A percentile compares a stretch with the other conserved stretches of the same genome.
Conservation (phyloP, 2,329 filamentous ascomycete genomes). For the Xylaria sp. region DNA sequence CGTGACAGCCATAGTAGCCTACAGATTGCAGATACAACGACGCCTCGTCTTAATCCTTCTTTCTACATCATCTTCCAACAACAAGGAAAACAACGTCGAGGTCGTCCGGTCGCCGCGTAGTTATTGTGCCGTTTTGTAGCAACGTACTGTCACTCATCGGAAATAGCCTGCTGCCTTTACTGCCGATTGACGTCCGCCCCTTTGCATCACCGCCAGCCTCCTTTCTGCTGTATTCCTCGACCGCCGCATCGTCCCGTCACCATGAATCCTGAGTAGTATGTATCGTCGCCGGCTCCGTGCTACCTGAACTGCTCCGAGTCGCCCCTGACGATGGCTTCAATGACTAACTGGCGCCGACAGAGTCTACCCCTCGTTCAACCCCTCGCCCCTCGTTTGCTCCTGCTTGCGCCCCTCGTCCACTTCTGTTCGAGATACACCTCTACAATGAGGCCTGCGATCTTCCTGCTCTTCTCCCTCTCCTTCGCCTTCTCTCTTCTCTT, state of each 20-base stretch:
- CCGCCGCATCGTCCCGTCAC: slow-evolving; percentile 56
- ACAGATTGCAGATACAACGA: slow-evolving; percentile 41
- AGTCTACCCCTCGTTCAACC: slow-evolving; percentile 39
- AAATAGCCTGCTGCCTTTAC: slow-evolving; percentile 26
- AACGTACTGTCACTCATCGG: slow-evolving; percentile 32
- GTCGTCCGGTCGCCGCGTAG: slow-evolving; percentile 31
- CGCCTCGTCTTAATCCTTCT: slow-evolving; percentile 49
- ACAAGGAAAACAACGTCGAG: slow-evolving; percentile 35
- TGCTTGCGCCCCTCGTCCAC: slow-evolving; percentile 18
- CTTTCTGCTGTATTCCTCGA: slow-evolving; percentile 37
- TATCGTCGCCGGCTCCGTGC: slow-evolving; percentile 50
- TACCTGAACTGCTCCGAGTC: slow-evolving; percentile 14
- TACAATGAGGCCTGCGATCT: slow-evolving; percentile 8
- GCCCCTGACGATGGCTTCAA: slow-evolving; percentile 27
- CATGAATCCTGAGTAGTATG: slow-evolving; percentile 95
- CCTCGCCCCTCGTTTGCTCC: slow-evolving; percentile 29
- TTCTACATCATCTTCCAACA: slow-evolving; percentile 47
- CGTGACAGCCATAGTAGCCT: slow-evolving; percentile 47
- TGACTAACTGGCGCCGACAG: slow-evolving; percentile 38
- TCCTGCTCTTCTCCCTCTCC: slow-evolving; percentile 19
- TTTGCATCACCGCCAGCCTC: slow-evolving; percentile 25
- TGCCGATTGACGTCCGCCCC: slow-evolving; percentile 22
- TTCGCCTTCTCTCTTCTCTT: slow-evolving; percentile 17
- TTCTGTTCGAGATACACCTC: slow-evolving; percentile 18
- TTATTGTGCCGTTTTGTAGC: slow-evolving; percentile 25